Conservation (phyloP, 805 yeast genomes). For the Torulaspora quercuum region DNA sequence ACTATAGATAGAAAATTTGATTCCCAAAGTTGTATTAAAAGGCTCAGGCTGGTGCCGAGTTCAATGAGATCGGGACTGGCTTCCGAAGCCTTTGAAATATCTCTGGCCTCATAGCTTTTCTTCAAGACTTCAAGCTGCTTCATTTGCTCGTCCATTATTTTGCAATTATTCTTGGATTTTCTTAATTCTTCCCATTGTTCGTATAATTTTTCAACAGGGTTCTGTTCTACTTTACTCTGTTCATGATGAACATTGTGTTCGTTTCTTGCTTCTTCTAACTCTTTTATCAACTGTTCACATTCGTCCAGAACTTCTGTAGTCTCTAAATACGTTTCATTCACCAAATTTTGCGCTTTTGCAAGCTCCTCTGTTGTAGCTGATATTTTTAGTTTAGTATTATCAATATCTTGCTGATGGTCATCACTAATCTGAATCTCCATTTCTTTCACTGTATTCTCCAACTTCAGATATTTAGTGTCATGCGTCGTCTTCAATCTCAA, state of each 20-base stretch:
- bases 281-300: constrained; percentile 24
- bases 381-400: constrained; percentile 21
- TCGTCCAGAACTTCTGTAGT: constrained; percentile 26
- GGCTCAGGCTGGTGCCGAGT: constrained; percentile 6
- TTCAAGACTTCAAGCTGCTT: constrained; percentile 11
- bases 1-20: constrained; percentile 10
- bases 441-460: constrained; percentile 23
- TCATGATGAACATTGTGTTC: constrained; percentile 10
- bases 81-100: background rate
- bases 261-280: constrained; percentile 20
- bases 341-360: constrained; percentile 21
- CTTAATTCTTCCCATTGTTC: constrained; percentile 16
- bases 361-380: constrained; percentile 16
- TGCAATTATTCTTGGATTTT: constrained; percentile 3
- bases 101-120: constrained; percentile 9
- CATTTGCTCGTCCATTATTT: constrained; percentile 8
- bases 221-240: constrained; percentile 8
- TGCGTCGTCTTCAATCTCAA: constrained; percentile 23
- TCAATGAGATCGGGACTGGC: constrained; percentile 6
- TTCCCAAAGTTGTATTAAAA: constrained; percentile 11
- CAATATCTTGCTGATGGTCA: constrained; percentile 23
- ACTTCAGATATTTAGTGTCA: constrained; percentile 24
- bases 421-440: constrained; percentile 21
- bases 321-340: constrained; percentile 26
- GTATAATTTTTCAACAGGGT: constrained; percentile 11